Base-by-base conservation (phyloP, 225 moss, liverwort and hornwort genomes). In the Neckera pumila region DNA sequence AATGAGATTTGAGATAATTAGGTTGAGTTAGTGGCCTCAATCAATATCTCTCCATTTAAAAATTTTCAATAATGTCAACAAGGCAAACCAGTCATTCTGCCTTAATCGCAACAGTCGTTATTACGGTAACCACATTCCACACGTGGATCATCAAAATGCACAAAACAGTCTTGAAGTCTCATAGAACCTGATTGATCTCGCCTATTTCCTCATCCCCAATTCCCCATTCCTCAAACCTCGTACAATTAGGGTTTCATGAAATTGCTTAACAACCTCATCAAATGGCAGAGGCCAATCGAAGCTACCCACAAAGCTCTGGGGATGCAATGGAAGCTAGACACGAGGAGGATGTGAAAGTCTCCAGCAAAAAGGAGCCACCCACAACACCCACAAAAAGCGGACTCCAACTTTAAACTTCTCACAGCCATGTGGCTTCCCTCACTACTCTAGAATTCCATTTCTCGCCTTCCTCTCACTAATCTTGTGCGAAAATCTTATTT, bases 321-420 rank as follows among this genome's bases (percentile, higher is more conserved):
- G 36, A 83, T 27, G 80, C 89, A 87, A 76, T 81, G 61, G 84
- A 62, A 76, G 81, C 19, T 54, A n/a, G 91, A 91, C 91, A 89
- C 89, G 91, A 87, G 87, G 89, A 72, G 60, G 90, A 51, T 81
- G 58, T 30, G 72, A 40, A 80, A 74, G 47, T 53, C 42, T 71
- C 49, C 58, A 76, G 66, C 86, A 16, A 61, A 89, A 84, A 67
- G 84, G 58, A 66, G 38, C 51, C 17, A 40, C 80, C 34, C 40
- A 38, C 23, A 33, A 47, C 11, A 33, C 80, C 28, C 42, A 21
- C 74, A 12, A 33, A 89, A 84, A 80, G 77, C 51, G 31, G 47
- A 59, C 5, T 88, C 60, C 66, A 13, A 60, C 30, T 71, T 57
- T 26, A 9, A 16, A 69, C 87, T 57, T 63, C 75, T 28, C 34